phyloP scores from a whole-genome alignment of 169 alveolate species.

The Nephromyces sp. region DNA sequence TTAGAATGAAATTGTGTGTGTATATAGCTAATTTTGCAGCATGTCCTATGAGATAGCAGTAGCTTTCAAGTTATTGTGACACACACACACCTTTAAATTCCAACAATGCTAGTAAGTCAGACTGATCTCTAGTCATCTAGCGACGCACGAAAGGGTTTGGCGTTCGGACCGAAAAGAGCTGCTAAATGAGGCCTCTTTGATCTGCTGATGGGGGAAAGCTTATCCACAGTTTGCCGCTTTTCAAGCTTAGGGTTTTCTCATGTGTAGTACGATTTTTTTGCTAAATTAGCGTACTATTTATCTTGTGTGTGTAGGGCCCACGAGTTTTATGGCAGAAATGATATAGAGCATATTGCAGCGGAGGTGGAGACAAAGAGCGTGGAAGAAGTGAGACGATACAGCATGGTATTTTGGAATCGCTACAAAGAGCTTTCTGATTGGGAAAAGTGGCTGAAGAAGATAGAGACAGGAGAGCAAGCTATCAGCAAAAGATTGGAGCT shows the following conservation, averaged over 20 bases:
- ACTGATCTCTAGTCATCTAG: too few species aligned
- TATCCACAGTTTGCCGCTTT: too few species aligned
- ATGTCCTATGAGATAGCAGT: too few species aligned
- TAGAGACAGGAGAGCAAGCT: conserved; percentile 54
- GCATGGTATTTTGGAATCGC: conserved; percentile 46
- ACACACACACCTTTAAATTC: too few species aligned
- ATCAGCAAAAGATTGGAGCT: conserved; percentile 40
- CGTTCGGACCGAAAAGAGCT: too few species aligned
- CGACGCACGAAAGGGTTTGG: too few species aligned
- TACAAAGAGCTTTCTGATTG: conserved; percentile 41
- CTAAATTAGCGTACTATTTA: neutral
- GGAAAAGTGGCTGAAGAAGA: conserved; percentile 44
- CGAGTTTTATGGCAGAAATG: conserved; percentile 48
- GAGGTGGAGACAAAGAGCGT: conserved; percentile 37
- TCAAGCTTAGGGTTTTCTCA: neutral
- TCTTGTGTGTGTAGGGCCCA: conserved; percentile 32
- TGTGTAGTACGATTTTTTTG: neutral
- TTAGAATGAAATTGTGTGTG: too few species aligned
- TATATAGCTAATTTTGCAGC: too few species aligned
- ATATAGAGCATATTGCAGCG: conserved; percentile 45
- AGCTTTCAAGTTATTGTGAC: too few species aligned
- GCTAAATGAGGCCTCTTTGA: too few species aligned
- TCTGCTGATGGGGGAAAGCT: too few species aligned
- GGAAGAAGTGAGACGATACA: conserved; percentile 41
- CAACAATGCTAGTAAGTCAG: too few species aligned